Percentiles rank a stretch among this genome's conserved stretches.
These are phyloP conservation scores for Amanita subjunquillea DNA, from an alignment of 768 basidiomycete genomes.

Conservation along the genomic window DNA sequence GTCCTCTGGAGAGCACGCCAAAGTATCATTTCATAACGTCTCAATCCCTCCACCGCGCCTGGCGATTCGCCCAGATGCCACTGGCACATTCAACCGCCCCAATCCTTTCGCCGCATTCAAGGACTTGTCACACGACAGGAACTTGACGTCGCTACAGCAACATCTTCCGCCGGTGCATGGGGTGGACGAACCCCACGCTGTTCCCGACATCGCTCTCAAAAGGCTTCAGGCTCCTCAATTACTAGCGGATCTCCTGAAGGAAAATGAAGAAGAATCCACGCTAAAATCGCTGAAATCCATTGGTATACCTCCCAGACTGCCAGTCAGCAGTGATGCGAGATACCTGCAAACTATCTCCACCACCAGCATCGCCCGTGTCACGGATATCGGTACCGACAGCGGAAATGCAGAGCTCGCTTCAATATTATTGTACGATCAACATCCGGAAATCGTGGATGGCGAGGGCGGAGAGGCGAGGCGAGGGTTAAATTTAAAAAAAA, in stretches of 20 bases:
- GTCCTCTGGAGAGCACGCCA: neutral
- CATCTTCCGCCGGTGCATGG: neutral
- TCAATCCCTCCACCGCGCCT: neutral
- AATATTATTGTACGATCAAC: constrained; percentile 39
- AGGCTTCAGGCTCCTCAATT: neutral
- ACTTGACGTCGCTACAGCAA: neutral
- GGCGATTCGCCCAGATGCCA: neutral
- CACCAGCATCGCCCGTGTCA: constrained; percentile 39
- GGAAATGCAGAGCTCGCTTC: constrained; percentile 31
- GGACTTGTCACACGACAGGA: neutral
- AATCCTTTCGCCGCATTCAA: constrained; percentile 1
- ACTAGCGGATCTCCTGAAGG: neutral
- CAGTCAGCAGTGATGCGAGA: constrained; percentile 10
- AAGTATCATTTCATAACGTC: too few species aligned
- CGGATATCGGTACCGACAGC: constrained; percentile 38
- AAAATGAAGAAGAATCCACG: neutral
- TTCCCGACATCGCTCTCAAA: neutral
- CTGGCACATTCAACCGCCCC: neutral
- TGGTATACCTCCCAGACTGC: neutral
- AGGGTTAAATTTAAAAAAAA: constrained; percentile 38
- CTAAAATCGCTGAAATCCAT: neutral
- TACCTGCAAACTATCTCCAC: constrained; percentile 36
- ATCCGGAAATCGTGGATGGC: constrained; percentile 20
- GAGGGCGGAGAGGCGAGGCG: constrained; percentile 23
- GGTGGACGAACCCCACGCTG: neutral